phyloP scores from a whole-genome alignment of 208 protist species.

The Acanthamoeba castellanii region DNA sequence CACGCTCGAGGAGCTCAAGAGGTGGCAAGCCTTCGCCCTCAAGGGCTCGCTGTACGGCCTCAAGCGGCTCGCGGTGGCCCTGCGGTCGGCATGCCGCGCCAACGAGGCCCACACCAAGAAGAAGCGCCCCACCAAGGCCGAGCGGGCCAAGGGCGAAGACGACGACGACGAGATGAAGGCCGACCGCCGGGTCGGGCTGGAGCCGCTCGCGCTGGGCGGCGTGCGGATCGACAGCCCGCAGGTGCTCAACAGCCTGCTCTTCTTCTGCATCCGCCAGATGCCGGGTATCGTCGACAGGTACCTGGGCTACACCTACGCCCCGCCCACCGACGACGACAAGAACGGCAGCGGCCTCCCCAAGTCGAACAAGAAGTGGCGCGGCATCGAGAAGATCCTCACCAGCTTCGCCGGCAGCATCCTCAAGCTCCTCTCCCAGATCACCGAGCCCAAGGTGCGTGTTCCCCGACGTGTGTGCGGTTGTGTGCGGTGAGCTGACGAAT shows the following conservation, averaged over 20 bases:
- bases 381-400: conserved; percentile 34
- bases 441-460: conserved; percentile 47
- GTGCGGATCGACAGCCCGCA: conserved; percentile 50
- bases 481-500: not conserved
- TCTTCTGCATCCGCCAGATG: conserved; percentile 71
- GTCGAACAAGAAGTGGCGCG: conserved; percentile 15
- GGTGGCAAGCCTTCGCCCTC: not conserved
- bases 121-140: conserved; percentile 8
- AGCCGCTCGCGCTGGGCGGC: not conserved
- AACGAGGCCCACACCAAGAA: not conserved
- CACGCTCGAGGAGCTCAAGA: not conserved
- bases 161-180: not conserved
- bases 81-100: conserved; percentile 26
- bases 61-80: conserved; percentile 10
- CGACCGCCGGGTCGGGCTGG: not conserved
- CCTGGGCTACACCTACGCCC: conserved; percentile 25
- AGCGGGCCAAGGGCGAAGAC: conserved; percentile 41
- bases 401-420: conserved; percentile 68
- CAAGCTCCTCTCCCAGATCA: conserved; percentile 67
- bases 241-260: conserved; percentile 68
- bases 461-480: not conserved
- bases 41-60: conserved; percentile 22
- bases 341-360: conserved; percentile 39
- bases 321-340: conserved; percentile 31
- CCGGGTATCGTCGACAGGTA: not conserved